Evolutionary conservation across 2,329 filamentous ascomycete genomes (phyloP).

Genomic region (Aspergillus amoenus): DNA sequence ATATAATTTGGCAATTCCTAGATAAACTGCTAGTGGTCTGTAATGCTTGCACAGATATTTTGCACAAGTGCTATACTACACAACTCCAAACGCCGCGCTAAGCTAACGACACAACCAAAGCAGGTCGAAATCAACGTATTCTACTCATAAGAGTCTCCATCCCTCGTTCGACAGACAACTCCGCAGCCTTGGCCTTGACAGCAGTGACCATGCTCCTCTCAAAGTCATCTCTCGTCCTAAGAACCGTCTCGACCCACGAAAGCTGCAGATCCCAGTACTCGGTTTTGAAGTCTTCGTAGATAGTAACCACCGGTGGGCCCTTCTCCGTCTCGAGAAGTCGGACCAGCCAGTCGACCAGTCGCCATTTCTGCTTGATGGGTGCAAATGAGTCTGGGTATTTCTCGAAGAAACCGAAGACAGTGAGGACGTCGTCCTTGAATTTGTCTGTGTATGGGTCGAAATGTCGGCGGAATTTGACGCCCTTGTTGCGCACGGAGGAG

Average conservation of each 20-base stretch:
- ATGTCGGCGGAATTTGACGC: slow-evolving; percentile 78
- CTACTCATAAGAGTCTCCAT: slow-evolving; percentile 93
- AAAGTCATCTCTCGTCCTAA: slow-evolving; percentile 87
- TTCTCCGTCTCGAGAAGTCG: slow-evolving; percentile 73
- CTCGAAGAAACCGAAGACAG: slow-evolving; percentile 86
- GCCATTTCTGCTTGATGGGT: slow-evolving; percentile 87
- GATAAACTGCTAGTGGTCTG: neutral
- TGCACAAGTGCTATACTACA: neutral
- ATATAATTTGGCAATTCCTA: neutral
- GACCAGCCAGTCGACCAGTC: slow-evolving; percentile 81
- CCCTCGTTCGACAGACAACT: slow-evolving; percentile 76
- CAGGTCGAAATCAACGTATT: slow-evolving; percentile 55
- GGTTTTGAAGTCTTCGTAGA: slow-evolving; percentile 80
- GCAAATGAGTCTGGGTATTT: slow-evolving; percentile 68
- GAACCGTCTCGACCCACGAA: slow-evolving; percentile 89
- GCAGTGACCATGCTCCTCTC: slow-evolving; percentile 84
- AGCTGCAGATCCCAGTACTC: slow-evolving; percentile 93
- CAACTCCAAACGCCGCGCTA: slow-evolving; percentile 23
- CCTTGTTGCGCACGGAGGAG: slow-evolving; percentile 79
- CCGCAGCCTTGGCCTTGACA: slow-evolving; percentile 85
- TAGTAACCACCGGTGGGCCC: slow-evolving; percentile 68
- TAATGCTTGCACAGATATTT: neutral
- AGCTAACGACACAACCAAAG: neutral
- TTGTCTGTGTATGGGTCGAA: slow-evolving; percentile 85
- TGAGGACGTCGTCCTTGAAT: slow-evolving; percentile 87